Conservation (phyloP, 2,329 filamentous ascomycete species). For the Pseudogymnoascus sp. region DNA sequence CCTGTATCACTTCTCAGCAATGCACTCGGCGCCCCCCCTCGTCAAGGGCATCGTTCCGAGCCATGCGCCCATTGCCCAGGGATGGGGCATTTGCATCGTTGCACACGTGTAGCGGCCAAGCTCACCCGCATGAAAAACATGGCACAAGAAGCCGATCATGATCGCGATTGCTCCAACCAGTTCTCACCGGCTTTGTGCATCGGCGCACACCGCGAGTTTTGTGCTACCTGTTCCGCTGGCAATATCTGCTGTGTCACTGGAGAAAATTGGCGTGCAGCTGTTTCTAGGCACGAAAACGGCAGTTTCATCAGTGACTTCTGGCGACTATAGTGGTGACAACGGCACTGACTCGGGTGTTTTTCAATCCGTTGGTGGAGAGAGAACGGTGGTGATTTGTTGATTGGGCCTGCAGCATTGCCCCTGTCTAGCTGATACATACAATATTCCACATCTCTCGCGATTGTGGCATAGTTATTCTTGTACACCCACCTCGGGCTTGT, state of each 20-base stretch:
- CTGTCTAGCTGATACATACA: not conserved
- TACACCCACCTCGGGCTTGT: not conserved
- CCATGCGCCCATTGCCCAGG: not conserved
- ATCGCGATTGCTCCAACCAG: slow-evolving; percentile 3
- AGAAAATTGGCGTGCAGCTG: not conserved
- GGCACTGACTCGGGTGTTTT: not conserved
- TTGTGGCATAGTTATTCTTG: not conserved
- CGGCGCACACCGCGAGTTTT: not conserved
- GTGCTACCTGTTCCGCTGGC: not conserved
- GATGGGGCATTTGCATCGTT: not conserved
- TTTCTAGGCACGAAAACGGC: not conserved
- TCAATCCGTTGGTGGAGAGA: not conserved
- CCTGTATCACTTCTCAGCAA: not conserved
- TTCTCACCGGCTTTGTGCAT: not conserved
- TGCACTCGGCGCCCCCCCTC: not conserved
- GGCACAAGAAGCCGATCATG: not conserved
- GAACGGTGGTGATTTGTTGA: not conserved
- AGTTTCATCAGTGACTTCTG: not conserved
- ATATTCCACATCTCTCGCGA: not conserved
- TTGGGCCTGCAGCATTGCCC: not conserved
- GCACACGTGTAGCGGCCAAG: not conserved
- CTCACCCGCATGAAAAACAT: not conserved
- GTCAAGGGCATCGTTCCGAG: not conserved
- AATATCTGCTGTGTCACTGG: not conserved
- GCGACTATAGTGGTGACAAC: not conserved